A percentile compares a stretch with the other conserved stretches of the same genome.
phyloP scores from a whole-genome alignment of 2,329 filamentous ascomycete species.

The Epichloe brachyelytri region DNA sequence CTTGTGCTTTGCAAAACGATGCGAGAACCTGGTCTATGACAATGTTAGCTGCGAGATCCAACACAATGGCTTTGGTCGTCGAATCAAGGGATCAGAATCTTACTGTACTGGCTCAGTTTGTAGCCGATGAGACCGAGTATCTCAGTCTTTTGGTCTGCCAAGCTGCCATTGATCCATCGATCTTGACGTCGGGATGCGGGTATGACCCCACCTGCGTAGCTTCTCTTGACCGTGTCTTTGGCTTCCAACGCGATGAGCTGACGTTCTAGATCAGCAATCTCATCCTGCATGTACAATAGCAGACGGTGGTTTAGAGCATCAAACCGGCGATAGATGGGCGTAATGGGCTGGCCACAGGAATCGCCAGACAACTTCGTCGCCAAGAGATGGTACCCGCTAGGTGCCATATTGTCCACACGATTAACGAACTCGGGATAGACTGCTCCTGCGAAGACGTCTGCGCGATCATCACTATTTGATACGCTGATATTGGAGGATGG shows the following conservation, averaged over 20 bases:
- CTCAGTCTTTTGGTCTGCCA: slow-evolving; percentile 47
- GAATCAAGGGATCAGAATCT: slow-evolving; percentile 11
- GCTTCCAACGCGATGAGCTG: slow-evolving; percentile 58
- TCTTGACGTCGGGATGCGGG: slow-evolving; percentile 50
- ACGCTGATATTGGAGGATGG: slow-evolving; percentile 1
- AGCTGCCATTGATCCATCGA: slow-evolving; percentile 37
- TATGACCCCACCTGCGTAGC: slow-evolving; percentile 28
- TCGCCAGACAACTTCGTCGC: slow-evolving; percentile 35
- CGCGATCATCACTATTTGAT: slow-evolving; percentile 1
- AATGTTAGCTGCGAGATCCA: slow-evolving; percentile 5
- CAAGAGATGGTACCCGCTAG: slow-evolving; percentile 50
- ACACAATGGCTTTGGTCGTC: neutral
- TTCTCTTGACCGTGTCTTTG: slow-evolving; percentile 35
- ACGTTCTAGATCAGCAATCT: slow-evolving; percentile 69
- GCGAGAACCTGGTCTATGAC: slow-evolving; percentile 42
- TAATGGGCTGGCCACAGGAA: slow-evolving; percentile 17
- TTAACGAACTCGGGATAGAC: neutral
- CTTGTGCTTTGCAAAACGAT: slow-evolving; percentile 41
- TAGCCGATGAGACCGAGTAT: slow-evolving; percentile 49
- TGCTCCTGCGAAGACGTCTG: neutral
- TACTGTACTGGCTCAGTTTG: slow-evolving; percentile 58
- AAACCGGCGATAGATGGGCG: slow-evolving; percentile 72
- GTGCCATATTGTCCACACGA: slow-evolving; percentile 9
- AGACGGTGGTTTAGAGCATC: slow-evolving; percentile 71
- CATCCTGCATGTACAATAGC: slow-evolving; percentile 73